A percentile compares a stretch with the other conserved stretches of the same genome.
Conservation (phyloP, 768 basidiomycete genomes). For the Rhodotorula graminis region DNA sequence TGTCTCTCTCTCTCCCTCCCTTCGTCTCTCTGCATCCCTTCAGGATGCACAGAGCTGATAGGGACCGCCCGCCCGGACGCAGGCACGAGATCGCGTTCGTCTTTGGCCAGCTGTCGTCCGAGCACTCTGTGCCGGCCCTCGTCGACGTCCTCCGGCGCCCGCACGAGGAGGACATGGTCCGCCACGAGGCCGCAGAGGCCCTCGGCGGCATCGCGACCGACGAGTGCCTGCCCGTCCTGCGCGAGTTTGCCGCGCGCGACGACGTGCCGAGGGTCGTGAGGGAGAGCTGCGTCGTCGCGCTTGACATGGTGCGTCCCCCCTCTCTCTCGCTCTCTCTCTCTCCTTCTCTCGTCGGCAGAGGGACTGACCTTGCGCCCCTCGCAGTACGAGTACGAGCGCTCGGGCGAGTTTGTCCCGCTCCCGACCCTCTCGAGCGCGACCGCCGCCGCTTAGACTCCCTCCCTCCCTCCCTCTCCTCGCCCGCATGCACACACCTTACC, state of each 20-base stretch:
- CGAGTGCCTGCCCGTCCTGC: slow-evolving; percentile 78
- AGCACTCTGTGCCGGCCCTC: slow-evolving; percentile 79
- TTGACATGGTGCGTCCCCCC: slow-evolving; percentile 51
- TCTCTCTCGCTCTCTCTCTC: background rate
- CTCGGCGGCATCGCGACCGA: slow-evolving; percentile 94
- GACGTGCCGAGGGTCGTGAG: slow-evolving; percentile 84
- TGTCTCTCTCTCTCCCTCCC: background rate
- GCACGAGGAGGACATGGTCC: slow-evolving; percentile 87
- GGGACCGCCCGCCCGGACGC: background rate
- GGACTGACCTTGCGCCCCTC: too few species aligned
- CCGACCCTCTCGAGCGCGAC: slow-evolving; percentile 6
- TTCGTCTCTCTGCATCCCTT: background rate
- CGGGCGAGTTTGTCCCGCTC: slow-evolving; percentile 31
- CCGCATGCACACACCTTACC: background rate
- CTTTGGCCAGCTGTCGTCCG: slow-evolving; percentile 88
- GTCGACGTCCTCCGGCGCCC: slow-evolving; percentile 67
- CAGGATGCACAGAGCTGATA: background rate
- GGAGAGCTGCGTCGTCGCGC: slow-evolving; percentile 91
- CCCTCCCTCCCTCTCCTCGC: background rate
- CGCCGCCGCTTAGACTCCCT: background rate
- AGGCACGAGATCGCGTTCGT: slow-evolving; percentile 99
- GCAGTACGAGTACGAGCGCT: slow-evolving; percentile 38
- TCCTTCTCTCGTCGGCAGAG: background rate
- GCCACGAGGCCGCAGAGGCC: slow-evolving; percentile 97
- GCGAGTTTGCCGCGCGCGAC: slow-evolving; percentile 71